These are phyloP conservation scores for Yamadazyma oceani DNA, from an alignment of 1,139 yeast species.

Conservation along the genomic window DNA sequence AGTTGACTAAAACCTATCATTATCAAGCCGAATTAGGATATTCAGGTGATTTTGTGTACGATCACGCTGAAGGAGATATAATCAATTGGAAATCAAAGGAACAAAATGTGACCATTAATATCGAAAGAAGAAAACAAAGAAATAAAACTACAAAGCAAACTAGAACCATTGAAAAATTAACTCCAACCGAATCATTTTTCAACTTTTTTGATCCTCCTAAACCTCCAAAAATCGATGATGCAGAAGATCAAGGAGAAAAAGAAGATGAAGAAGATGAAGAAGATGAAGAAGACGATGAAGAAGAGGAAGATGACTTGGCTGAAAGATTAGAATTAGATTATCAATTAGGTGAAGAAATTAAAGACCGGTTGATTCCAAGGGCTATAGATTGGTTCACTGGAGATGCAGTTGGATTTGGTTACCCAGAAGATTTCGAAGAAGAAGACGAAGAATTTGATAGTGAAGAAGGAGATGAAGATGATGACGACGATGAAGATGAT, in stretches of 20 bases:
- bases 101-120: constrained; percentile 76
- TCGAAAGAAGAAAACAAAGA: constrained; percentile 96
- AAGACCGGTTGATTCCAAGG: constrained; percentile 92
- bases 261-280: constrained; percentile 39
- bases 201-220: constrained; percentile 93
- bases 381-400: constrained; percentile 99
- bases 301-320: constrained; percentile 75
- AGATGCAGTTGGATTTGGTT: constrained; percentile 72
- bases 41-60: constrained; percentile 95
- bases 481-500: constrained; percentile 48
- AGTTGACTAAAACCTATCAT: constrained; percentile 81
- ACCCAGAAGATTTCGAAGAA: constrained; percentile 44
- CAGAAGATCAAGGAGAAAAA: constrained; percentile 43
- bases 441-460: constrained; percentile 53
- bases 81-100: constrained; percentile 85
- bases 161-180: constrained; percentile 90
- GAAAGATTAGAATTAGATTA: constrained; percentile 88
- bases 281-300: constrained; percentile 42
- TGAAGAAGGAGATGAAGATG: constrained; percentile 40
- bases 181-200: constrained; percentile 93
- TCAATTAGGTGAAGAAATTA: constrained; percentile 93
- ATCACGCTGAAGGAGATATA: constrained; percentile 90
- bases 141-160: constrained; percentile 97
- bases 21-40: constrained; percentile 94
- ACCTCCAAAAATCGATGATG: constrained; percentile 57